Conservation (phyloP, 2,329 filamentous ascomycete species). For the Penicillium hordei region DNA sequence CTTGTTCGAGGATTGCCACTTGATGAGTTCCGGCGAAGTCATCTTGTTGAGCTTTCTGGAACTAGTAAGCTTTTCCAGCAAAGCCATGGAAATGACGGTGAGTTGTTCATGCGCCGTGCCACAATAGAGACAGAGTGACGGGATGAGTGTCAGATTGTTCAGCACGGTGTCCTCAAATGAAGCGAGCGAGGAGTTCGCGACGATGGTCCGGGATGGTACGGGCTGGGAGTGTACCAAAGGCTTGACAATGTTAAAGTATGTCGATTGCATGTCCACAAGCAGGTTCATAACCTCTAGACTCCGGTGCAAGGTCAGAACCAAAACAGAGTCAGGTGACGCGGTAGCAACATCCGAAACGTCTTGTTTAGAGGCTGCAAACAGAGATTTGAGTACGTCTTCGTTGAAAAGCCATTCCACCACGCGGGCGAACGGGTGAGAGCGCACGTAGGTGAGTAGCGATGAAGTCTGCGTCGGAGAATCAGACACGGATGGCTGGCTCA, state of each 20-base stretch:
- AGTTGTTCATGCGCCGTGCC: constrained; percentile 79
- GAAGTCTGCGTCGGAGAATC: constrained; percentile 73
- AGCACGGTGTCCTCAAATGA: constrained; percentile 91
- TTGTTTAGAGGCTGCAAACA: constrained; percentile 79
- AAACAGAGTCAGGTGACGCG: constrained; percentile 72
- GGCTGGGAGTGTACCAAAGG: constrained; percentile 70
- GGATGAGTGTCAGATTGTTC: constrained; percentile 73
- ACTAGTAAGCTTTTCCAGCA: constrained; percentile 82
- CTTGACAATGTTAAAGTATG: constrained; percentile 84
- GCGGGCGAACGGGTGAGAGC: constrained; percentile 86
- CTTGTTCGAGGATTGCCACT: constrained; percentile 71
- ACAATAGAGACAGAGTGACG: constrained; percentile 82
- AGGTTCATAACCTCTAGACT: constrained; percentile 82
- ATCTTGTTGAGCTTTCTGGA: constrained; percentile 76
- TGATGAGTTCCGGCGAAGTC: constrained; percentile 61
- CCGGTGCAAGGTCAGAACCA: constrained; percentile 74
- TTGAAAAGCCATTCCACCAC: constrained; percentile 99
- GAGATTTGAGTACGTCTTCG: constrained; percentile 74
- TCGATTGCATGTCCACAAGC: constrained; percentile 82
- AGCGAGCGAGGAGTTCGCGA: constrained; percentile 74
- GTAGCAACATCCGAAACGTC: constrained; percentile 70
- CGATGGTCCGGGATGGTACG: constrained; percentile 58
- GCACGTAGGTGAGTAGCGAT: constrained; percentile 75
- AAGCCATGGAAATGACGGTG: constrained; percentile 73
- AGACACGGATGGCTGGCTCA: constrained; percentile 72